Base-by-base conservation (phyloP, 2,329 filamentous ascomycete species). In the Alternaria arborescens region DNA sequence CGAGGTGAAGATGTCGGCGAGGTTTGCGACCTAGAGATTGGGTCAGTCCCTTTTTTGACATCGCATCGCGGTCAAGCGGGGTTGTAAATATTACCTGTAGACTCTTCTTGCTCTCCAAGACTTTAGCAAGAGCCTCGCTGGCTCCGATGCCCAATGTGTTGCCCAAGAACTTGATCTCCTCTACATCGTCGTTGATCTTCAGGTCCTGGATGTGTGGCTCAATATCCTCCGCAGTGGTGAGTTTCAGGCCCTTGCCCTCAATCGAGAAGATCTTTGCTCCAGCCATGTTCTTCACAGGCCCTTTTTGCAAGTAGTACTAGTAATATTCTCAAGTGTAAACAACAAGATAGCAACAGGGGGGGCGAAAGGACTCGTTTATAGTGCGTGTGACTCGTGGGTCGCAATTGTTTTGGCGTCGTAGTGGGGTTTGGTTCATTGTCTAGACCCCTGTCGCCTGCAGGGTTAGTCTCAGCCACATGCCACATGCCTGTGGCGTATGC, bases 1-100 rank as follows among this genome's bases (percentile, higher is more conserved):
- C 32, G 92, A 92, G 60, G 95, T 99, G 84, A 98, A 99, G 83
- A 99, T 97, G 79, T 99, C 95, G 79, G 94, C 94, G 58, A 99
- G 85, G 82, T 97, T 97, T 75, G 92, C 94, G 74, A 89, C 84
- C 88, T 77, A 52, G 38, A 43, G 22, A 89, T 58, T 10, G 18
- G 51, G 55, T 72, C 52, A 48, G 30, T 36, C 30, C 10, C 18
- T 36, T 10, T 30, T 22, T 48, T 48, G 20, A 1, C 18, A 18
- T 48, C 20, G 4, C 46, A 36, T 34, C 46, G 46, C 46, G 12
- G 32, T 12, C 34, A 32, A 50, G 46, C 46, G 46, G 46, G 41
- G 44, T 38, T 38, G 55, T 40, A 56, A 48, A 52, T 65, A 67
- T 48, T 61, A 92, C 90, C 82, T 91, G 87, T 42, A 97, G 85